phyloP scores from a whole-genome alignment of 345 rosid species.

The Brassica cretica region DNA sequence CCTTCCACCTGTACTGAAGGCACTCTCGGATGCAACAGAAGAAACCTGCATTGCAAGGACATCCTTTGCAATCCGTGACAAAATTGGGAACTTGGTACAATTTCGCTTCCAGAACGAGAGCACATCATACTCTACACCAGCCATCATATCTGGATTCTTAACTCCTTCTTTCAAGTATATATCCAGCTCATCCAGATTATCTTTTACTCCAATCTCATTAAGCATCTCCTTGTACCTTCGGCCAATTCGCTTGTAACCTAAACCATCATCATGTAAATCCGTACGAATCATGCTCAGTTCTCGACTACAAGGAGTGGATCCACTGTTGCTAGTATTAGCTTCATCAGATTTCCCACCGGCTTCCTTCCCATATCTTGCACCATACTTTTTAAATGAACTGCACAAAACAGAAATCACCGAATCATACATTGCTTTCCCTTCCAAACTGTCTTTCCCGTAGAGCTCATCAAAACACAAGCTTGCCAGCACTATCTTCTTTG shows the following conservation, averaged over 20 bases:
- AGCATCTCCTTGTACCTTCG: background rate
- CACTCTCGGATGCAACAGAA: background rate
- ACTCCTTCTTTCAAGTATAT: background rate
- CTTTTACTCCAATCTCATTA: background rate
- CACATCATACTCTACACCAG: too few relatives aligned
- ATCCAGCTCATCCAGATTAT: background rate
- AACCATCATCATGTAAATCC: background rate
- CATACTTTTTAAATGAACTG: background rate
- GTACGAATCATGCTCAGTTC: background rate
- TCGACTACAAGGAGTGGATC: background rate
- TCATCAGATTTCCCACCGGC: background rate
- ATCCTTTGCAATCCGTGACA: background rate
- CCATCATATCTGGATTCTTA: background rate
- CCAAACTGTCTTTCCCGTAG: background rate
- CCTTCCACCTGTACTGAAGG: background rate
- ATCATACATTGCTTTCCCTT: background rate
- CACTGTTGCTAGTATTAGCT: background rate
- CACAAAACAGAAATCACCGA: background rate
- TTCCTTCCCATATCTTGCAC: background rate
- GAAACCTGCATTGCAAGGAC: background rate
- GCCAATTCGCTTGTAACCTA: background rate
- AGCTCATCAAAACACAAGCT: background rate
- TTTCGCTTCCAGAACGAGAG: too few relatives aligned
- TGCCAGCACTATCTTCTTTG: background rate
- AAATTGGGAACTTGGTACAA: too few relatives aligned